These are phyloP conservation scores for Hyaloperonospora arabidopsidis DNA, from an alignment of 352 stramenopile genomes.

Conservation along the genomic window DNA sequence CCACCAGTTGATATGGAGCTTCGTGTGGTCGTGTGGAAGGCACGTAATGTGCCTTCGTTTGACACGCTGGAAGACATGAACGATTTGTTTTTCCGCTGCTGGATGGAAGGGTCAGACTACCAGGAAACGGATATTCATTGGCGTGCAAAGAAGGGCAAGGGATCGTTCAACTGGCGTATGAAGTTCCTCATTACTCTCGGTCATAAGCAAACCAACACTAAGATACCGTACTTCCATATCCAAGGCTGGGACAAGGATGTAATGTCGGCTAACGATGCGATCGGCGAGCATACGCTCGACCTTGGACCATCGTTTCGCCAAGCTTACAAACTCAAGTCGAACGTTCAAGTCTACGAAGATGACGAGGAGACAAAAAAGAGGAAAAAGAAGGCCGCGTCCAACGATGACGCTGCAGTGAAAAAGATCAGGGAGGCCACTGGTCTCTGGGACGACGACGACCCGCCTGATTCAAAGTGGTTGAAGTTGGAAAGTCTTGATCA, in stretches of 20 bases:
- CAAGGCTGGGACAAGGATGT: constrained; percentile 93
- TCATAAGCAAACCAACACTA: constrained; percentile 79
- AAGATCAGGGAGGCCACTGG: constrained; percentile 81
- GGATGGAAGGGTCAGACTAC: constrained; percentile 74
- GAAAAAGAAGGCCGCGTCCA: constrained; percentile 68
- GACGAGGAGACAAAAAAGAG: constrained; percentile 65
- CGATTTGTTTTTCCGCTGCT: constrained; percentile 88
- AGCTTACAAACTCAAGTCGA: constrained; percentile 71
- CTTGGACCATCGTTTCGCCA: constrained; percentile 63
- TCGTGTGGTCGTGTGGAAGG: constrained; percentile 90
- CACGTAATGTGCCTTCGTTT: constrained; percentile 81
- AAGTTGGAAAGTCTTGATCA: constrained; percentile 77
- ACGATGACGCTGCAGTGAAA: constrained; percentile 69
- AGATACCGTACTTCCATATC: constrained; percentile 90
- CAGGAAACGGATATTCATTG: constrained; percentile 92
- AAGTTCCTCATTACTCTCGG: constrained; percentile 88
- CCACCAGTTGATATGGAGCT: constrained; percentile 84
- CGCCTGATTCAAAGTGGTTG: constrained; percentile 76
- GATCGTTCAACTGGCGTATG: constrained; percentile 92
- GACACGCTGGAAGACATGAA: constrained; percentile 87
- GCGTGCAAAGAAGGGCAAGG: constrained; percentile 90
- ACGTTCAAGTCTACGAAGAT: constrained; percentile 78
- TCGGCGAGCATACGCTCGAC: constrained; percentile 82
- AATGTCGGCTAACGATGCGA: constrained; percentile 87
- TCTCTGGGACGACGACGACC: constrained; percentile 78